Conservation (phyloP, 2,329 filamentous ascomycete genomes). For the Amylocarpus encephaloides region DNA sequence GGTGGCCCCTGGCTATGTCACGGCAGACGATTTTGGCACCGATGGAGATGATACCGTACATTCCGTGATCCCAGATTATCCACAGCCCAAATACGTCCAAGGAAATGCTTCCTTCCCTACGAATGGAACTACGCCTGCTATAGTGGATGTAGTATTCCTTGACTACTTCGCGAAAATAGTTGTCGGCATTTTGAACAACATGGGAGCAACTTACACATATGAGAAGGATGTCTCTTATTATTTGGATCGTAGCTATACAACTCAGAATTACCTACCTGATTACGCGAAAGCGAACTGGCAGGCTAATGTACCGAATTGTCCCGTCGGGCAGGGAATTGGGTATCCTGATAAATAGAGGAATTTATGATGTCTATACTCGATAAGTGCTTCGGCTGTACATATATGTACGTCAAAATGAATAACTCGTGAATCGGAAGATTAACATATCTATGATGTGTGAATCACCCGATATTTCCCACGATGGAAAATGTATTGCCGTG, state of each 20-base stretch:
- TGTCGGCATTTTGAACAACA: conserved; percentile 57
- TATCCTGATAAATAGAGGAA: conserved; percentile 6
- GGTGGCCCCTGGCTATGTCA: conserved; percentile 69
- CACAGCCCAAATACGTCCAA: conserved; percentile 76
- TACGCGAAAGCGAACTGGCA: conserved; percentile 30
- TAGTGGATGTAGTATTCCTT: conserved; percentile 80
- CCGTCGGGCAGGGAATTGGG: conserved; percentile 24
- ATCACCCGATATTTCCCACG: too few relatives aligned
- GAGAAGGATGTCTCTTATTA: conserved; percentile 28
- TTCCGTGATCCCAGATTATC: conserved; percentile 63
- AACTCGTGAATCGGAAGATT: too few relatives aligned
- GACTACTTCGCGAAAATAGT: conserved; percentile 83
- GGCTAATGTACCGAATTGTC: conserved; percentile 25
- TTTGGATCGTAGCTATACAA: conserved; percentile 26
- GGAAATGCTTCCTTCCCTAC: conserved; percentile 56
- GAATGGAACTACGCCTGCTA: conserved; percentile 48
- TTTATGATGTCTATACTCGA: too few relatives aligned
- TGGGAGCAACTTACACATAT: conserved; percentile 28
- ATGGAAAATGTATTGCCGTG: too few relatives aligned
- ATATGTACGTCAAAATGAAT: too few relatives aligned
- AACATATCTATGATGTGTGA: too few relatives aligned
- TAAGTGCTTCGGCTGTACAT: too few relatives aligned
- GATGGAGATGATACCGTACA: conserved; percentile 90
- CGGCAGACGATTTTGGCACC: conserved; percentile 69
- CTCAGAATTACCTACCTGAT: conserved; percentile 29